phyloP scores from a whole-genome alignment of 1,284 basidiomycete species.

The Tranzscheliella williamsii region DNA sequence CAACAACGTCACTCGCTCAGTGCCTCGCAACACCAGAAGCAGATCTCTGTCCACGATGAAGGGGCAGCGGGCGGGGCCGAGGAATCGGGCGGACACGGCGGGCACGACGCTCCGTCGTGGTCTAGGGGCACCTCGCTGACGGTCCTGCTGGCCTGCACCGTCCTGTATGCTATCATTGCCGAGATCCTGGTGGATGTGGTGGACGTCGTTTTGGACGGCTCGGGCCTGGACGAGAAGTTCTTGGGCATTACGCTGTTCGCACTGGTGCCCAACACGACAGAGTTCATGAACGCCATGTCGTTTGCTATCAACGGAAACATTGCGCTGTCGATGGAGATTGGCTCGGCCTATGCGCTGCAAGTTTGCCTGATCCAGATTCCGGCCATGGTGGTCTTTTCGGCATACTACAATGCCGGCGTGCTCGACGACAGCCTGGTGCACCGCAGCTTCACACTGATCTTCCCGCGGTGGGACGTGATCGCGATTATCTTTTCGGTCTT shows the following conservation, averaged over 20 bases:
- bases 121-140: constrained; percentile 46
- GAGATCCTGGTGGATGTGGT: constrained; percentile 94
- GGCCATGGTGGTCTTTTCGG: constrained; percentile 97
- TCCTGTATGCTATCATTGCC: constrained; percentile 92
- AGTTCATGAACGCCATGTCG: constrained; percentile 99
- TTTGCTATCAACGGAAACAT: constrained; percentile 98
- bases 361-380: constrained; percentile 97
- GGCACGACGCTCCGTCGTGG: constrained; percentile 87
- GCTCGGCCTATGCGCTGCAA: constrained; percentile 96
- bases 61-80: too few relatives aligned
- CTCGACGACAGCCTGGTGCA: constrained; percentile 32
- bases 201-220: constrained; percentile 89
- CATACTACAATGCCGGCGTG: constrained; percentile 85
- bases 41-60: constrained; percentile 42
- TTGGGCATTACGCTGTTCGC: constrained; percentile 95
- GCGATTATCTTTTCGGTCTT: constrained; percentile 80
- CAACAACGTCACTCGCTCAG: constrained; percentile 17
- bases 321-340: constrained; percentile 93
- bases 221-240: constrained; percentile 96
- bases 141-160: constrained; percentile 70
- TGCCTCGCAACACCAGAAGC: constrained; percentile 13
- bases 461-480: constrained; percentile 98
- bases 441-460: constrained; percentile 69
- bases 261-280: constrained; percentile 96
- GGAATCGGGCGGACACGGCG: constrained; percentile 69